Evolutionary conservation across 2,329 filamentous ascomycete genomes (phyloP), one percentile per base, ranked within the genome.

Genomic region (Dendrostoma leiphaemia): DNA sequence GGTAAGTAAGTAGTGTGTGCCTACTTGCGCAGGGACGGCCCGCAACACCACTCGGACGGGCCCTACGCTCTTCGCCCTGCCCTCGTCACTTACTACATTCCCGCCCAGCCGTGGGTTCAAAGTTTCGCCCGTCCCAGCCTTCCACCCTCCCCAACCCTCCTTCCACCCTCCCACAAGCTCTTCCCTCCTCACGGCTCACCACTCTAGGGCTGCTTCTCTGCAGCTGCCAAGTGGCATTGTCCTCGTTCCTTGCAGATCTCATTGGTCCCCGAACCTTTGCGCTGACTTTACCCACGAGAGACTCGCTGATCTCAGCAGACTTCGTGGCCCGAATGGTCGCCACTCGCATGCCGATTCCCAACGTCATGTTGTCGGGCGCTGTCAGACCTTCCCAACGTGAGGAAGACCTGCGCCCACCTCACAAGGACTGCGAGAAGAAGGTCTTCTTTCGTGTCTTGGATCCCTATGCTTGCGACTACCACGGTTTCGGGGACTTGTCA

Each of bases 21-120:
- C 8, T 21, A 21, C 48, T n/a, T n/a, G n/a, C 35, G 41, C 45
- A 46, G 50, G 50, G 50, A 50, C 53, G 53, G 53, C 44, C 53
- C 53, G 53, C 53, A 26, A 28, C 29, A 32, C 17, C 28, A 23
- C 28, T 46, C n/a, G 43, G 29, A 32, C 29, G 43, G 43, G 8
- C 34, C 29, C 43, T 29, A 32, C 29, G 23, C n/a, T n/a, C 29
- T 29, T 23, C 43, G 17, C 34, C 15, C 34, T 24, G n/a, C 3
- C 28, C 1, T 6, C 10, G 24, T 9, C 19, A n/a, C 48, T 37
- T 31, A 21, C 9, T 7, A 13, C 35, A 50, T 24, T 24, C 46
- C 29, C 28, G 26, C 48, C 38, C 40, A n/a, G n/a, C n/a, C n/a
- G n/a, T n/a, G n/a, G n/a, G n/a, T n/a, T n/a, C n/a, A n/a, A n/a